Conservation (phyloP, 805 yeast species). For the Kazachstania taianensis region DNA sequence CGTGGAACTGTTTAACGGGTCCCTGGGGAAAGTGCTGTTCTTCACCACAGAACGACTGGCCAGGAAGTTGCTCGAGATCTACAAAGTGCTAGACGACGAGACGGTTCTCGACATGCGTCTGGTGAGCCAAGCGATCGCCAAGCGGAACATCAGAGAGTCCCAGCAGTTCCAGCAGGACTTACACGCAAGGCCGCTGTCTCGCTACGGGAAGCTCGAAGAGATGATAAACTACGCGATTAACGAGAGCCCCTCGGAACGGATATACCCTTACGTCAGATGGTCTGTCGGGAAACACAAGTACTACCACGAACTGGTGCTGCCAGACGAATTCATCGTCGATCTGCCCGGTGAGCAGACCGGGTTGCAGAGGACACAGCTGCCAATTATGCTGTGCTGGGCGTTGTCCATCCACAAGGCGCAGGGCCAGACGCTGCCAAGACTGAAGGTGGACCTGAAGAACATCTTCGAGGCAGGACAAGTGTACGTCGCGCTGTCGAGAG, state of each 20-base stretch:
- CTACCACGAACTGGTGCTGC: conserved; percentile 28
- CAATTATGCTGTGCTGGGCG: conserved; percentile 93
- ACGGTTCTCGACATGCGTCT: conserved; percentile 26
- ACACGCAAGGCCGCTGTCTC: conserved; percentile 13
- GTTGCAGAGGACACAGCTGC: conserved; percentile 53
- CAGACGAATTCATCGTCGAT: conserved; percentile 33
- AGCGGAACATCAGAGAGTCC: conserved; percentile 14
- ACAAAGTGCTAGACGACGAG: conserved; percentile 20
- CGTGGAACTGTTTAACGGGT: conserved; percentile 70
- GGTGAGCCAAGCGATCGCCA: conserved; percentile 26
- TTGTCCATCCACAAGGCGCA: conserved; percentile 92
- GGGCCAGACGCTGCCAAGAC: conserved; percentile 76
- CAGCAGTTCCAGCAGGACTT: conserved; percentile 22
- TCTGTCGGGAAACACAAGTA: conserved; percentile 19
- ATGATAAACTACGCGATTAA: conserved; percentile 14
- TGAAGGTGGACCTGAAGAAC: conserved; percentile 62
- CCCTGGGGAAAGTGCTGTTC: conserved; percentile 61
- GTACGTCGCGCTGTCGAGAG: conserved; percentile 90
- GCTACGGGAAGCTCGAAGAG: conserved; percentile 10
- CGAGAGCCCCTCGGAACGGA: conserved; percentile 11
- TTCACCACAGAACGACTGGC: conserved; percentile 27
- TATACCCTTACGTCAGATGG: conserved; percentile 30
- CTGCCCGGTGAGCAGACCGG: conserved; percentile 25
- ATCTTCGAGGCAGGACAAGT: conserved; percentile 92
- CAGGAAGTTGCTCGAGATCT: conserved; percentile 16